Conservation (phyloP, 208 protist species). For the Balamuthia mandrillaris region DNA sequence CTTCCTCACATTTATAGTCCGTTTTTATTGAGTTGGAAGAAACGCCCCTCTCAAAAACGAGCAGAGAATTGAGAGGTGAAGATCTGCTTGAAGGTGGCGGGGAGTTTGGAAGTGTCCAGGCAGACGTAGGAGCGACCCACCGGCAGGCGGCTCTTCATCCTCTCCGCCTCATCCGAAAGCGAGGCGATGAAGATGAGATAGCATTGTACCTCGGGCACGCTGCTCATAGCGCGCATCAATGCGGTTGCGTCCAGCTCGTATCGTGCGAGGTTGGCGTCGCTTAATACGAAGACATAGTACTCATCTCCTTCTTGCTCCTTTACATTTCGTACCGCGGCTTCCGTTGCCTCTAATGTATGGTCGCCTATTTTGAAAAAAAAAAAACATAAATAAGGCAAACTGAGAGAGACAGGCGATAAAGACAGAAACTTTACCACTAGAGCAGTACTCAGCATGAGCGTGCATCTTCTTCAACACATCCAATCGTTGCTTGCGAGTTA, state of each 20-base stretch:
- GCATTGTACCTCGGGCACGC: background rate
- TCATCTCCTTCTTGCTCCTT: slow-evolving; percentile 76
- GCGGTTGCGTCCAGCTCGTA: slow-evolving; percentile 55
- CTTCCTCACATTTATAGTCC: too few species aligned
- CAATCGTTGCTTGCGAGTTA: slow-evolving; percentile 49
- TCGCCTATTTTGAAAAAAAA: background rate
- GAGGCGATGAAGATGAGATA: slow-evolving; percentile 73
- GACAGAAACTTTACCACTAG: slow-evolving; percentile 84
- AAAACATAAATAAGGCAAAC: background rate
- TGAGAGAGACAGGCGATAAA: background rate
- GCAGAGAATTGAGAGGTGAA: slow-evolving; percentile 49
- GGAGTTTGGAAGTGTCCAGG: slow-evolving; percentile 79
- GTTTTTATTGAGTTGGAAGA: too few species aligned
- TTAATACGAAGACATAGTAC: slow-evolving; percentile 88
- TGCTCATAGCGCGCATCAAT: background rate
- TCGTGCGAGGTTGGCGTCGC: slow-evolving; percentile 84
- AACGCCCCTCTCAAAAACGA: too few species aligned
- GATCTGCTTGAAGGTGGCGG: slow-evolving; percentile 82
- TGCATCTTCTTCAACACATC: slow-evolving; percentile 82
- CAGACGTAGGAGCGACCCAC: slow-evolving; percentile 81
- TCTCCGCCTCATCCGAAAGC: slow-evolving; percentile 76
- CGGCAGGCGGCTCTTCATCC: slow-evolving; percentile 75
- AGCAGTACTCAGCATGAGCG: slow-evolving; percentile 87
- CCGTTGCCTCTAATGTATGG: background rate
- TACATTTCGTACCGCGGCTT: slow-evolving; percentile 1